Evolutionary conservation across 2,329 filamentous ascomycete species (phyloP).

Genomic region (Cordyceps sp.): DNA sequence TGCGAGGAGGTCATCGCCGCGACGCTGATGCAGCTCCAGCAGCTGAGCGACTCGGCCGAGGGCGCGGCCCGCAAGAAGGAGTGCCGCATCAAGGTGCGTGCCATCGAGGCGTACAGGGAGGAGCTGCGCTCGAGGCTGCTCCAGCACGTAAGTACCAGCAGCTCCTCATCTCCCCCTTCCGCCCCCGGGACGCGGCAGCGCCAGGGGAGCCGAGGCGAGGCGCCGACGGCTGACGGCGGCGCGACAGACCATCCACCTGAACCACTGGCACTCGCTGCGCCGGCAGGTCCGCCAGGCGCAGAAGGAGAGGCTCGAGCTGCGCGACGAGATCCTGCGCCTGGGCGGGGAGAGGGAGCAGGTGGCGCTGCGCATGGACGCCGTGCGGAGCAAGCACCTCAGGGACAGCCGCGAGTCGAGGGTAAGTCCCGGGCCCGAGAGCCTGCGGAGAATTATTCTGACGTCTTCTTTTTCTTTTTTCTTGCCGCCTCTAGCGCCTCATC

Average conservation of each 20-base stretch:
- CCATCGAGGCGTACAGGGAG: slow-evolving; percentile 40
- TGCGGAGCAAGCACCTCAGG: slow-evolving; percentile 41
- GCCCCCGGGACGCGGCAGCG: too few relatives aligned
- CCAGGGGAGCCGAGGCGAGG: too few relatives aligned
- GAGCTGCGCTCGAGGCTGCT: slow-evolving; percentile 38
- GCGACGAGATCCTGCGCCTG: slow-evolving; percentile 43
- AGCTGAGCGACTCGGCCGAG: slow-evolving; percentile 19
- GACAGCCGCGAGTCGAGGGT: slow-evolving; percentile 35
- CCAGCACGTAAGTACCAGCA: slow-evolving; percentile 40
- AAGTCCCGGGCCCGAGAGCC: not conserved
- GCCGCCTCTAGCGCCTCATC: slow-evolving; percentile 22
- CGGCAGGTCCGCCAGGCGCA: slow-evolving; percentile 40
- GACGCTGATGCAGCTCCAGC: slow-evolving; percentile 29
- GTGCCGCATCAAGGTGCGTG: slow-evolving; percentile 34
- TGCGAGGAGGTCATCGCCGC: slow-evolving; percentile 43
- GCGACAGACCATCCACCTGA: slow-evolving; percentile 41
- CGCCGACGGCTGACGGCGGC: too few relatives aligned
- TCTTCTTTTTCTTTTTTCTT: too few relatives aligned
- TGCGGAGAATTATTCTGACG: not conserved
- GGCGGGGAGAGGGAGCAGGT: slow-evolving; percentile 44
- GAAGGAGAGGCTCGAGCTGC: slow-evolving; percentile 36
- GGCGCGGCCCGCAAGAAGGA: slow-evolving; percentile 33
- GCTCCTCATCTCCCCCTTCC: too few relatives aligned
- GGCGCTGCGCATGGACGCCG: slow-evolving; percentile 43
- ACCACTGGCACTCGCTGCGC: slow-evolving; percentile 38